phyloP scores from a whole-genome alignment of 164 flowering plant genomes.

The Sedum album region DNA sequence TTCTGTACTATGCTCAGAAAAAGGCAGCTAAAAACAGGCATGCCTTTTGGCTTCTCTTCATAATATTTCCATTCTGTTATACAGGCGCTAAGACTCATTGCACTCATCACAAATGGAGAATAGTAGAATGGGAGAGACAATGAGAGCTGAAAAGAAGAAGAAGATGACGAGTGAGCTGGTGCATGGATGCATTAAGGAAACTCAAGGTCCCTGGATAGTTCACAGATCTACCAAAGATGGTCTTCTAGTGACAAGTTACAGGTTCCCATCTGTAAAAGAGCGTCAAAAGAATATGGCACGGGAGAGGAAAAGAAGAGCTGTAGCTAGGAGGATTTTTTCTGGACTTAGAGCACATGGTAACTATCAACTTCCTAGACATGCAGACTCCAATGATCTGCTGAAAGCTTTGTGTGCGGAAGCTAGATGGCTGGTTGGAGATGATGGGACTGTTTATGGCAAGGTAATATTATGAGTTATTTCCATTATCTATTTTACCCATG shows the following conservation, averaged over 20 bases:
- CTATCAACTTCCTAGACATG: conserved; percentile 44
- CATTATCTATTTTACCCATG: neutral
- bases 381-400: conserved; percentile 45
- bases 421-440: conserved; percentile 58
- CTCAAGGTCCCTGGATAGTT: conserved; percentile 43
- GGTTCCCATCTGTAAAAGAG: conserved; percentile 39
- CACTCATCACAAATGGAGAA: neutral
- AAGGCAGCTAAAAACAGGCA: neutral
- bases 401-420: conserved; percentile 56
- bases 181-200: conserved; percentile 42
- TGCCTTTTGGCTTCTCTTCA: neutral
- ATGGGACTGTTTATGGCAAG: conserved; percentile 47
- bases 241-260: conserved; percentile 18
- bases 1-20: neutral
- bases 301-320: conserved; percentile 33
- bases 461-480: conserved; percentile 13
- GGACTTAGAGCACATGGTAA: conserved; percentile 46
- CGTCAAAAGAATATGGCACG: conserved; percentile 41
- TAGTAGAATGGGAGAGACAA: neutral
- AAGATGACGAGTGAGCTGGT: neutral
- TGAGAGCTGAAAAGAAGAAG: conserved; percentile 10
- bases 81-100: neutral
- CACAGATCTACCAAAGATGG: conserved; percentile 28
- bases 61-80: neutral
- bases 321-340: conserved; percentile 34